phyloP scores from a whole-genome alignment of 2,329 filamentous ascomycete species.

The Neofusicoccum cordaticola region DNA sequence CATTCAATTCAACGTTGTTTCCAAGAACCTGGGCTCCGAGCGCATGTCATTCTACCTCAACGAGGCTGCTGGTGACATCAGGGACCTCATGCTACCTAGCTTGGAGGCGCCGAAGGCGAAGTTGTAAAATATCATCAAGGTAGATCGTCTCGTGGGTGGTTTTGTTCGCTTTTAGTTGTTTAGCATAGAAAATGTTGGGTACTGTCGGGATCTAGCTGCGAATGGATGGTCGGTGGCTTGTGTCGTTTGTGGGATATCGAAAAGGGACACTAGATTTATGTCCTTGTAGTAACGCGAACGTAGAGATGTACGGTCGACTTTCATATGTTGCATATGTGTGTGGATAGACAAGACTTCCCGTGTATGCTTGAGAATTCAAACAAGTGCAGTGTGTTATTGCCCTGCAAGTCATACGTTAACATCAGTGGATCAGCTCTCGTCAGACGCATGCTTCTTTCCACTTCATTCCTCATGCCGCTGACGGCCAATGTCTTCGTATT shows the following conservation, averaged over 20 bases:
- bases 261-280: too few species aligned
- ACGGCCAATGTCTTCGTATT: too few species aligned
- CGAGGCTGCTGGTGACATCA: constrained; percentile 86
- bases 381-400: neutral
- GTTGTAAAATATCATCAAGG: constrained; percentile 58
- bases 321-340: neutral
- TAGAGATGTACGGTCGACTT: neutral
- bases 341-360: neutral
- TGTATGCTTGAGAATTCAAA: neutral
- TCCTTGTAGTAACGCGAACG: neutral
- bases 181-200: too few species aligned
- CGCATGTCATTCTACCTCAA: constrained; percentile 95
- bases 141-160: neutral
- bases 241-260: too few species aligned
- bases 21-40: constrained; percentile 82
- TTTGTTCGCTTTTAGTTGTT: neutral
- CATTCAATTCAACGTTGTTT: constrained; percentile 97
- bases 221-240: too few species aligned
- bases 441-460: too few species aligned
- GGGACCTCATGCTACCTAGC: constrained; percentile 79
- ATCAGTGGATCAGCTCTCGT: too few species aligned
- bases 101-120: constrained; percentile 81
- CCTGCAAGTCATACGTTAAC: too few species aligned
- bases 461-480: too few species aligned
- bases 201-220: too few species aligned